Base-by-base conservation (phyloP, 371 early-diverging fungal genomes). In the Lichtheimia corymbifera region DNA sequence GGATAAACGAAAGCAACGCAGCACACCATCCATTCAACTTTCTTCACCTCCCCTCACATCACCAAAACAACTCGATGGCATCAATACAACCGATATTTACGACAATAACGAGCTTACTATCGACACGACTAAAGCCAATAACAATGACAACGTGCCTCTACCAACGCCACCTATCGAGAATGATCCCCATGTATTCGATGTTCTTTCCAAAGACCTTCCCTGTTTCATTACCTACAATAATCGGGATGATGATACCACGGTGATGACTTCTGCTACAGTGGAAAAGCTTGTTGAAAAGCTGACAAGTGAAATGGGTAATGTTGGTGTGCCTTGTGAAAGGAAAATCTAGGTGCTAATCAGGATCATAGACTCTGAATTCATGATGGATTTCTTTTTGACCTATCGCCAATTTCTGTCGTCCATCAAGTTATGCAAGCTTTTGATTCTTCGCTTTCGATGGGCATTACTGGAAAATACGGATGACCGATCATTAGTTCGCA, bases 221-320 rank as follows among this genome's bases (percentile, higher is more conserved):
- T 51, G 64, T n/a, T 73, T 74, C 50, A 75, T 77, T 53, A 71
- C 74, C 51, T 80, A 74, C 53, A 72, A 72, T 24, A 76, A 70
- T 62, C 63, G 64, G 1, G 73, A 77, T 15, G 12, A 66, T 57
- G 17, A 22, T 6, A 22, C n/a, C 47, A 47, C 35, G n/a, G 28
- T 58, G 24, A 65, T 85, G 28, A 71, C 72, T 42, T 84, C 86
- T 0, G 84, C 81, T 6, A 83, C 84, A 0, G 72, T 82, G 3
- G 83, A 80, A 50, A 86, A 86, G 53, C 55, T 86, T 17, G 76
- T 86, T n/a, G 86, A 84, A 58, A 86, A 81, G 28, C 63, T 86
- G 50, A 86, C 86, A 12, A 72, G 74, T 30, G 79, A 79, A 59
- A 74, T 86, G 77, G 82, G 86, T 85, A 80, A 80, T 43, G 69